phyloP scores from a whole-genome alignment of 2,329 filamentous ascomycete genomes.

The Falciphora oryzae region DNA sequence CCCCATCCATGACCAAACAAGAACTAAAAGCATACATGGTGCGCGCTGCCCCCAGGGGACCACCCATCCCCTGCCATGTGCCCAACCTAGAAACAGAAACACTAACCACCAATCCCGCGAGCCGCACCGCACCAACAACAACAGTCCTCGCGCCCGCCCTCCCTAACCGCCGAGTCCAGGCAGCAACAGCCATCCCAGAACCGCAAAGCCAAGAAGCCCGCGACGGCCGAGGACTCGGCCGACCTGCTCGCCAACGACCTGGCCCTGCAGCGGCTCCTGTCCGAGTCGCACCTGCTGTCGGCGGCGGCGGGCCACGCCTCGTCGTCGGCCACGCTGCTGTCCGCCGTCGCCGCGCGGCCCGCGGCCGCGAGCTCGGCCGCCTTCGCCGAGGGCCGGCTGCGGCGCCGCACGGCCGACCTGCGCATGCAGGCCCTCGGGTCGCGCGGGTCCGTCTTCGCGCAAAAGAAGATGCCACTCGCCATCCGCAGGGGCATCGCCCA shows the following conservation, averaged over 20 bases:
- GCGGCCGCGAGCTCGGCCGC: constrained; percentile 23
- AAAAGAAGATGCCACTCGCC: constrained; percentile 83
- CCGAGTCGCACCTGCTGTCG: constrained; percentile 82
- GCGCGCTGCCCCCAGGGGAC: constrained; percentile 9
- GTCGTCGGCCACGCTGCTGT: constrained; percentile 29
- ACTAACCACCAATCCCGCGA: neutral
- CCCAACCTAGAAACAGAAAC: neutral
- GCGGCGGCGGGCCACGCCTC: constrained; percentile 41
- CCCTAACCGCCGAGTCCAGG: constrained; percentile 7
- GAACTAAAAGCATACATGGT: constrained; percentile 78
- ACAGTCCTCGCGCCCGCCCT: constrained; percentile 46
- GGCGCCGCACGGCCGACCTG: constrained; percentile 77
- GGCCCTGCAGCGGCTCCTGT: constrained; percentile 81
- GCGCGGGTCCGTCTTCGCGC: constrained; percentile 57
- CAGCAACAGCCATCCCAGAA: constrained; percentile 5
- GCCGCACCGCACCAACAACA: constrained; percentile 10
- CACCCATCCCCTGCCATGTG: no score
- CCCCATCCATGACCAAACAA: constrained; percentile 51
- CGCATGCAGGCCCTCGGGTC: constrained; percentile 71
- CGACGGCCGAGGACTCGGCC: constrained; percentile 48
- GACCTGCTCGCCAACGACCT: constrained; percentile 85
- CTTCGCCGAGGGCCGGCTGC: constrained; percentile 60
- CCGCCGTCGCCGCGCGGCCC: constrained; percentile 28
- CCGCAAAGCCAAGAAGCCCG: constrained; percentile 17
- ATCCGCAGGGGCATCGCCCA: constrained; percentile 78